Percentiles rank a stretch among this genome's conserved stretches.
These are phyloP conservation scores for Pseudonitzschia multiseries DNA, from an alignment of 108 stramenopile species.

Conservation along the genomic window DNA sequence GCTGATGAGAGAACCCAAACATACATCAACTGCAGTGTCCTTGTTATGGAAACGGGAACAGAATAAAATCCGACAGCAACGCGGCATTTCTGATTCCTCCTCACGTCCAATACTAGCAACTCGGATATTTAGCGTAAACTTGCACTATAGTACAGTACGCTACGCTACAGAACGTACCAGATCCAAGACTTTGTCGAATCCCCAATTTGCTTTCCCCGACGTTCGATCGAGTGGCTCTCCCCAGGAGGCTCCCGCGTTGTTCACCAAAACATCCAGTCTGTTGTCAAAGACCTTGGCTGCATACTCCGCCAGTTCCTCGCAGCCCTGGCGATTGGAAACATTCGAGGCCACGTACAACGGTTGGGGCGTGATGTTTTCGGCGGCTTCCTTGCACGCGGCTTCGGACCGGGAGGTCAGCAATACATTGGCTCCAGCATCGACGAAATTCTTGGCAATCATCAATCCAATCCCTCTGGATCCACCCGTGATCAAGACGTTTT, in stretches of 20 bases:
- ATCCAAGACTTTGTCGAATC: constrained; percentile 91
- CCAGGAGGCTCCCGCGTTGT: constrained; percentile 78
- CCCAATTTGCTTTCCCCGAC: constrained; percentile 88
- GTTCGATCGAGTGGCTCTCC: constrained; percentile 72
- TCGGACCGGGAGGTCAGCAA: constrained; percentile 78
- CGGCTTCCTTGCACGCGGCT: constrained; percentile 68
- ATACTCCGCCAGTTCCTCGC: constrained; percentile 69
- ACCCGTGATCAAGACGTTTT: constrained; percentile 91
- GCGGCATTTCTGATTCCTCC: neutral
- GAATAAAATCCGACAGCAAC: too few relatives aligned
- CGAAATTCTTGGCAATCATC: constrained; percentile 88
- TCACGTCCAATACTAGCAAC: too few relatives aligned
- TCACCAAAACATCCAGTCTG: constrained; percentile 74
- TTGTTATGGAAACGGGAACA: too few relatives aligned
- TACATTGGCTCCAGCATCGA: constrained; percentile 79
- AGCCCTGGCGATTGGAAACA: constrained; percentile 80
- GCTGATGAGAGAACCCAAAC: neutral
- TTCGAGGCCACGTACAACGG: constrained; percentile 69
- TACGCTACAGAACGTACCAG: constrained; percentile 30
- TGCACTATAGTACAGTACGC: neutral
- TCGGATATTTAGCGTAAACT: neutral
- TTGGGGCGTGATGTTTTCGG: constrained; percentile 34
- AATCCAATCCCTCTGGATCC: constrained; percentile 88
- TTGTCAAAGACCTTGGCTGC: constrained; percentile 56
- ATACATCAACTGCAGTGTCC: too few relatives aligned